A percentile compares a stretch with the other conserved stretches of the same genome.
Conservation (phyloP, 108 stramenopile genomes). For the Asterionellopsis glacialis region DNA sequence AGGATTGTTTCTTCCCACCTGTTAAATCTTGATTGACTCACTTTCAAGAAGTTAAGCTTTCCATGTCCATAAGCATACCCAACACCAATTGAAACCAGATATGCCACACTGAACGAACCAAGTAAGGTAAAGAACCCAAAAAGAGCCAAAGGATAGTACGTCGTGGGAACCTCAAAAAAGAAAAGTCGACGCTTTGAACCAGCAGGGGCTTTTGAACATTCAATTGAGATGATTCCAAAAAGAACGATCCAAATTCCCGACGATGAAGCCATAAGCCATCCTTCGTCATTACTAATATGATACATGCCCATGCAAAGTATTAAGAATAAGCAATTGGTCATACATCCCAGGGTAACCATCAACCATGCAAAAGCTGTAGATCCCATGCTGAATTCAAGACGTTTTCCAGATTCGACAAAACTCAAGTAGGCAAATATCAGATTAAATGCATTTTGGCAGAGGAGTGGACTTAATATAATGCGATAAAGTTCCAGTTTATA, state of each 20-base stretch:
- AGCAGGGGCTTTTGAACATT: slow-evolving; percentile 68
- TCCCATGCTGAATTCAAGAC: slow-evolving; percentile 68
- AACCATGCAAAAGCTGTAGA: slow-evolving; percentile 61
- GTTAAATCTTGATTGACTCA: slow-evolving; percentile 18
- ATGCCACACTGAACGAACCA: slow-evolving; percentile 45
- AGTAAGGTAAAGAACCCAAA: slow-evolving; percentile 68
- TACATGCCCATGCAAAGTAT: slow-evolving; percentile 36
- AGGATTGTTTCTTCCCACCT: slow-evolving; percentile 43
- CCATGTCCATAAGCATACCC: slow-evolving; percentile 68
- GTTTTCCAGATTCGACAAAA: slow-evolving; percentile 59
- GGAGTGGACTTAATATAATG: slow-evolving; percentile 59
- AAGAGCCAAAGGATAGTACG: slow-evolving; percentile 71
- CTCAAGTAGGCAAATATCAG: slow-evolving; percentile 65
- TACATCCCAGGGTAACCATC: slow-evolving; percentile 45
- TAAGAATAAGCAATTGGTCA: slow-evolving; percentile 50
- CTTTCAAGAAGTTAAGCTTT: slow-evolving; percentile 33
- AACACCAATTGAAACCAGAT: slow-evolving; percentile 62
- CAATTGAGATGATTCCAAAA: slow-evolving; percentile 63
- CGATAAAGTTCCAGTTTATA: slow-evolving; percentile 76
- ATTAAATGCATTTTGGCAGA: slow-evolving; percentile 52
- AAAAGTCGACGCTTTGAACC: slow-evolving; percentile 54
- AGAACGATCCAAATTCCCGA: slow-evolving; percentile 72
- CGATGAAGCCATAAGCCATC: slow-evolving; percentile 26
- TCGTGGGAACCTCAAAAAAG: slow-evolving; percentile 50
- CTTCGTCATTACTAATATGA: slow-evolving; percentile 25